phyloP scores from a whole-genome alignment of 169 alveolate species.

The Plasmodium ovale region DNA sequence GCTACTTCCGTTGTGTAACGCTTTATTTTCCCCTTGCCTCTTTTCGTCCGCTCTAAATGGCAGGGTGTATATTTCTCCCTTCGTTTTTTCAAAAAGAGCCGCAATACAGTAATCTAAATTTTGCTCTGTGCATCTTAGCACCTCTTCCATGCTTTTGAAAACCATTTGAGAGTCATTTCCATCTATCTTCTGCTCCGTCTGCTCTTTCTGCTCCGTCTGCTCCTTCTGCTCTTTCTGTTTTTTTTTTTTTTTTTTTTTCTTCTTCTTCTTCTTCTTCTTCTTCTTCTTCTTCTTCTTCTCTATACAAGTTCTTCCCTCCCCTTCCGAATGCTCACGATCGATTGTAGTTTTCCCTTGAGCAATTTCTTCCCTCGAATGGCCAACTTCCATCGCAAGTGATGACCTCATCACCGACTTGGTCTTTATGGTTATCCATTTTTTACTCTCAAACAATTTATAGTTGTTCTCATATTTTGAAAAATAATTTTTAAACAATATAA shows the following conservation, averaged over 20 bases:
- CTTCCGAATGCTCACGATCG: neutral
- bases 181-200: no score
- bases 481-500: constrained; percentile 39
- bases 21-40: neutral
- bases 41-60: neutral
- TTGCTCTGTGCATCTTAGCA: constrained; percentile 23
- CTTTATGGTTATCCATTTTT: constrained; percentile 17
- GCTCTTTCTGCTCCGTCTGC: neutral
- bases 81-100: constrained; percentile 47
- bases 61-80: constrained; percentile 55
- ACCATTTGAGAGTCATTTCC: no score
- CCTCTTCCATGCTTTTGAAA: constrained; percentile 13
- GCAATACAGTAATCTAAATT: constrained; percentile 41
- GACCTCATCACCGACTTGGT: neutral
- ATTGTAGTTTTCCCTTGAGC: neutral
- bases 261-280: neutral
- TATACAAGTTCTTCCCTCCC: neutral
- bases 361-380: constrained; percentile 1
- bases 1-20: neutral
- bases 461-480: constrained; percentile 13
- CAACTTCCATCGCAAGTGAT: no score
- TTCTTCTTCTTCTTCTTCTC: neutral
- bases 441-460: constrained; percentile 5
- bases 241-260: neutral
- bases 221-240: neutral